These are phyloP conservation scores for Inonotus obliquus DNA, from an alignment of 1,284 basidiomycete genomes.

Conservation along the genomic window DNA sequence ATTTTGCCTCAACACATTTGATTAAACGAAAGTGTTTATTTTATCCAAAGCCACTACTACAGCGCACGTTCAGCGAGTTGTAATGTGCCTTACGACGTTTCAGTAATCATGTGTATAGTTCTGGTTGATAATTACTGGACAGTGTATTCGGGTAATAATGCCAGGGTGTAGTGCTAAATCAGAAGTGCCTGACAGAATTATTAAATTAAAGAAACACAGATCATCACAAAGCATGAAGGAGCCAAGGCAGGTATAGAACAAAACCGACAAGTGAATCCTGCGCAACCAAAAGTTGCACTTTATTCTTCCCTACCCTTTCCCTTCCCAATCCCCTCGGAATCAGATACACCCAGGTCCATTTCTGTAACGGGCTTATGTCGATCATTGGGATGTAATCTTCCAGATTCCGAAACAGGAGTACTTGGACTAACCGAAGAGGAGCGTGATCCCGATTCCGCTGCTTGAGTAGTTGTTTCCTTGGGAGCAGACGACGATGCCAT, in stretches of 20 bases:
- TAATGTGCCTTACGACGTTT: no score
- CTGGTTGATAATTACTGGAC: no score
- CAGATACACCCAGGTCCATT: slow-evolving; percentile 23
- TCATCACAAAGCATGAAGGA: not conserved
- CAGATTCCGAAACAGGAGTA: slow-evolving; percentile 29
- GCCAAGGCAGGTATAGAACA: not conserved
- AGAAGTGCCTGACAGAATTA: not conserved
- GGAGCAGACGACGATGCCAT: slow-evolving; percentile 63
- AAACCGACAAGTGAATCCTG: not conserved
- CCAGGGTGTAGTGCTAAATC: no score
- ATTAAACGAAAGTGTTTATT: no score
- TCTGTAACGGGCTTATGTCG: slow-evolving; percentile 28
- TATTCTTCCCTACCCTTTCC: slow-evolving; percentile 6
- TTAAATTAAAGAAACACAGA: not conserved
- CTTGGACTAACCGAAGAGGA: slow-evolving; percentile 25
- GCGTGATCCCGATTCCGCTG: slow-evolving; percentile 30
- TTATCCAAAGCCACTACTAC: no score
- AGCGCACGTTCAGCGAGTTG: no score
- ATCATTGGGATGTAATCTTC: slow-evolving; percentile 27
- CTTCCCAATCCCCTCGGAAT: slow-evolving; percentile 18
- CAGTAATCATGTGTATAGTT: no score
- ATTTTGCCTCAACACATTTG: no score
- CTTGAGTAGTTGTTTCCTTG: slow-evolving; percentile 30
- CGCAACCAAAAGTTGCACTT: not conserved
- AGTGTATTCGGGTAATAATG: no score